phyloP scores from a whole-genome alignment of 148 eudicot genomes.

The Beta vulgaris region DNA sequence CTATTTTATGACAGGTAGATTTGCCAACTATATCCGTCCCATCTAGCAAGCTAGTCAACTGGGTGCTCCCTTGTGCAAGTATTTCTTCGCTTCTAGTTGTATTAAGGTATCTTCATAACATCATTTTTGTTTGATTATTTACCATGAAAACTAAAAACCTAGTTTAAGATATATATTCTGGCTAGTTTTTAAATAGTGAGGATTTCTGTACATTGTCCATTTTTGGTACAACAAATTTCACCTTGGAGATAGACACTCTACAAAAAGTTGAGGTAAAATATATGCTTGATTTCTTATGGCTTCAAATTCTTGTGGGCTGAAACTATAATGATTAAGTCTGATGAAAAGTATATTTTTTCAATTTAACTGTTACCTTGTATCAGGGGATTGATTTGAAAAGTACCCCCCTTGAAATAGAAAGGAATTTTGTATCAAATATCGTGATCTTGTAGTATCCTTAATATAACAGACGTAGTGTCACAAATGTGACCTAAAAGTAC shows the following conservation, averaged over 20 bases:
- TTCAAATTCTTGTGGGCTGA: not conserved
- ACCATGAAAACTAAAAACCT: not conserved
- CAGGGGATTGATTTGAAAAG: not conserved
- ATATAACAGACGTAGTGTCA: not conserved
- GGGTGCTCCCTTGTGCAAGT: conserved; percentile 20
- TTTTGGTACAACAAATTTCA: conserved; percentile 3
- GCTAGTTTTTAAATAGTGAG: conserved; percentile 1
- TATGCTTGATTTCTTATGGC: not conserved
- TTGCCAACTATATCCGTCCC: conserved; percentile 32
- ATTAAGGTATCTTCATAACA: conserved; percentile 4
- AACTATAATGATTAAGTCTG: not conserved
- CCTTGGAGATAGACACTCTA: not conserved
- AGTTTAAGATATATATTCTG: not conserved
- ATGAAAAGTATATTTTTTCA: not conserved
- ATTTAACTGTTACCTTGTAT: not conserved
- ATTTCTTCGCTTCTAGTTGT: not conserved
- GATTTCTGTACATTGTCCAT: not conserved
- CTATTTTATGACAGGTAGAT: conserved; percentile 23
- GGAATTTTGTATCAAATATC: not conserved
- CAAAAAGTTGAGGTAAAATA: not conserved
- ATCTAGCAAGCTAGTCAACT: conserved; percentile 18
- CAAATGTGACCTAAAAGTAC: not conserved
- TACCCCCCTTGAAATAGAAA: too few relatives aligned
- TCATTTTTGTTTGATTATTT: not conserved
- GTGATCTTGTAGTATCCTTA: not conserved